A percentile compares a stretch with the other conserved stretches of the same genome.
phyloP scores from a whole-genome alignment of 2,329 filamentous ascomycete genomes.

The Aspergillus eucalypticola region DNA sequence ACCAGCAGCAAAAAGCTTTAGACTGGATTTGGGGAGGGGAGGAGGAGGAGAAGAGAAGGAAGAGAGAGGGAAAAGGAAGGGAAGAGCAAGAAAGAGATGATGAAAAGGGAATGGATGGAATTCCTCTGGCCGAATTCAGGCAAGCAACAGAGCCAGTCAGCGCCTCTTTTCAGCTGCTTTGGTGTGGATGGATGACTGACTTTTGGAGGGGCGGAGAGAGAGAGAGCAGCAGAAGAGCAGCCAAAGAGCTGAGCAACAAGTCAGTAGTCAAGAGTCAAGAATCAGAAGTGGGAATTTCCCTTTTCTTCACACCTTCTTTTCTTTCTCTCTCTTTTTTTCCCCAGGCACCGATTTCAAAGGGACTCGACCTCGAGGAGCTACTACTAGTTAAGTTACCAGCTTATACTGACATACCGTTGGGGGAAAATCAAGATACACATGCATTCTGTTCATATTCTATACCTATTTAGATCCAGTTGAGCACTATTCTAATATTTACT shows the following conservation, averaged over 20 bases:
- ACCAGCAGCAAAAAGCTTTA: neutral
- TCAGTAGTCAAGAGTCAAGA: too few relatives aligned
- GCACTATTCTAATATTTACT: too few relatives aligned
- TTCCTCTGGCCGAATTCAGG: conserved; percentile 10
- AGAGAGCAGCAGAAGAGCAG: conserved; percentile 19
- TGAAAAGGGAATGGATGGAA: conserved; percentile 9
- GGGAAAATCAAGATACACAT: too few relatives aligned
- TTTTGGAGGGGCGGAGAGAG: conserved; percentile 7
- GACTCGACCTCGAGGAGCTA: too few relatives aligned
- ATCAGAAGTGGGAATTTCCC: too few relatives aligned
- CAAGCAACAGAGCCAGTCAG: neutral
- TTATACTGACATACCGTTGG: too few relatives aligned
- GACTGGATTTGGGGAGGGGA: neutral
- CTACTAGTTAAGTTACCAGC: too few relatives aligned
- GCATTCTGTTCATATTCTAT: too few relatives aligned
- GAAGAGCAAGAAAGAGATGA: conserved; percentile 6
- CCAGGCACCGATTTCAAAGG: neutral
- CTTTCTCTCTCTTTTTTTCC: neutral
- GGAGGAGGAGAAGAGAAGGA: conserved; percentile 3
- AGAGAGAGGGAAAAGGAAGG: conserved; percentile 6
- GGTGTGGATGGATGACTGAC: too few relatives aligned
- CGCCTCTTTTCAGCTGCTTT: neutral
- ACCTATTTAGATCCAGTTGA: too few relatives aligned
- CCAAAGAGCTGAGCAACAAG: too few relatives aligned
- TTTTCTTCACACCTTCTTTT: too few relatives aligned